Base-by-base conservation (phyloP, 345 rosid genomes). In the Moringa oleifera region DNA sequence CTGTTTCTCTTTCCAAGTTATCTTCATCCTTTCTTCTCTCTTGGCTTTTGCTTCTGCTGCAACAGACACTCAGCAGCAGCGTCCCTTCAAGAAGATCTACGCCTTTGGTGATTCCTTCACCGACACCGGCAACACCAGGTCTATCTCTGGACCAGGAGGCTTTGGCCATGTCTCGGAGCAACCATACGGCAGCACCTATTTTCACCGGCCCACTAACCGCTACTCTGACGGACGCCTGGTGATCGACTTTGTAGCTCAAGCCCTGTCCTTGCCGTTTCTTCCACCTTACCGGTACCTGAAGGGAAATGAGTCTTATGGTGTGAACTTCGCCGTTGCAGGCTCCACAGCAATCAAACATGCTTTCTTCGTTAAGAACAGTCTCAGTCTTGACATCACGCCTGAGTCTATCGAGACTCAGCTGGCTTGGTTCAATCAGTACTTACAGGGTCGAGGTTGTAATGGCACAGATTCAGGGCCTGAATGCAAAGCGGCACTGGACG, bases 51-150 rank as follows among this genome's bases (percentile, higher is more conserved):
- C 65, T 24, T 41, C 79, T 23, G 54, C 61, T 19, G 22, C 67
- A 10, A 13, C 71, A 0, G 55, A 33, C 19, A 11, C 59, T 2
- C 41, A 66, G 23, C 51, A 59, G 25, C 63, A 62, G 58, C 81
- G 57, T 23, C 86, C 89, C 18, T 90, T 93, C 77, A 76, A 70
- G 37, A 93, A 74, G 70, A 83, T 93, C 65, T 90, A 79, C 23
- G 98, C 97, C 71, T 93, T 93, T 49, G 96, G 97, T 0, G 98
- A 93, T 64, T 94, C 99, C 0, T 88, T 81, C 80, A 88, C 97
- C 7, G 99, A 94, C 83, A 94, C 99, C 0, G 98, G 98, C 52
- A 93, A 93, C 90, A 83, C 97, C 36, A 68, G 50, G 63, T 68
- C 93, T 22, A 73, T 47, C 0, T 31, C 79, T 22, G 98, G 98